Evolutionary conservation across 139 green algal species (phyloP).

Genomic region (Tetradesmus obliquus): DNA sequence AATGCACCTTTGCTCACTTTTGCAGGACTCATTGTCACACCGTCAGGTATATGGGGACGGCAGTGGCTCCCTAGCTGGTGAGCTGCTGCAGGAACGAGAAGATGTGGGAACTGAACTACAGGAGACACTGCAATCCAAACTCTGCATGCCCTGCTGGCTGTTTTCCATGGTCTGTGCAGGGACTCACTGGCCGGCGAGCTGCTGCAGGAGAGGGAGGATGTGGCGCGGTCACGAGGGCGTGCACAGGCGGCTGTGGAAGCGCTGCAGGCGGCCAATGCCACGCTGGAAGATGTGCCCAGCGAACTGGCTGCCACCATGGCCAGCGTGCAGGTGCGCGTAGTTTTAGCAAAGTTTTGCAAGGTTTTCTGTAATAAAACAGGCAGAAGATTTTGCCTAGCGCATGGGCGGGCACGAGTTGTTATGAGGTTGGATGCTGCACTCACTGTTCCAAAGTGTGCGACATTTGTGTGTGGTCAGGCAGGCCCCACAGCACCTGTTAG

Average conservation of each 20-base stretch:
- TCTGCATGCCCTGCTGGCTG: neutral
- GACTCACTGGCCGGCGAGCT: conserved; percentile 71
- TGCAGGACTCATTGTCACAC: too few species aligned
- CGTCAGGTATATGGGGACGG: too few species aligned
- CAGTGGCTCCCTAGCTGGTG: conserved; percentile 77
- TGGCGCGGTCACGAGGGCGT: conserved; percentile 55
- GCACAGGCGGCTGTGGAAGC: conserved; percentile 43
- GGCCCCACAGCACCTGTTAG: too few species aligned
- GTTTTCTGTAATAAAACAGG: too few species aligned
- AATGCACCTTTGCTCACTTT: too few species aligned
- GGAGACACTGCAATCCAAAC: too few species aligned
- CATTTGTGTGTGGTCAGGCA: too few species aligned
- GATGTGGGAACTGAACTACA: conserved; percentile 58
- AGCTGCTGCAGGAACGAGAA: conserved; percentile 82
- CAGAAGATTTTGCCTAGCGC: too few species aligned
- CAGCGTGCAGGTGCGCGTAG: neutral
- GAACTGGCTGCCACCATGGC: conserved; percentile 51
- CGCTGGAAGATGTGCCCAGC: conserved; percentile 69
- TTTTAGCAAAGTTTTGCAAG: too few species aligned
- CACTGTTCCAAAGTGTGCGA: too few species aligned
- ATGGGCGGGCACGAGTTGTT: too few species aligned
- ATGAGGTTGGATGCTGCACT: too few species aligned
- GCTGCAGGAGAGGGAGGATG: conserved; percentile 85
- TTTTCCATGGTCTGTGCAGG: neutral
- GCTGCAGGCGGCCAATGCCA: conserved; percentile 54